A percentile compares a stretch with the other conserved stretches of the same genome.
phyloP scores from a whole-genome alignment of 345 rosid genomes.

The Toxicodendron radicans region DNA sequence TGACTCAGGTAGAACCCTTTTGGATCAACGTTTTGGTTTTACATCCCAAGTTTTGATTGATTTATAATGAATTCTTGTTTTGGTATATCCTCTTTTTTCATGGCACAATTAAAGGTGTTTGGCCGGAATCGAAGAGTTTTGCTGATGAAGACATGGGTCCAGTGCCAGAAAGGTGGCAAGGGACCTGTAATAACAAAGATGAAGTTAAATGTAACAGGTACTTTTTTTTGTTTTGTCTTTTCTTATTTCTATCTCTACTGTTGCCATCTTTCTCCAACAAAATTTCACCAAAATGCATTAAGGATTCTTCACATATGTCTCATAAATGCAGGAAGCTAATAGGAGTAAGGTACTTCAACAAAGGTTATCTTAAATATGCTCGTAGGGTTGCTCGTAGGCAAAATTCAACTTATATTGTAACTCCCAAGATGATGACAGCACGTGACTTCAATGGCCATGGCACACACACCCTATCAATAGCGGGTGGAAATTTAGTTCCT shows the following conservation, averaged over 20 bases:
- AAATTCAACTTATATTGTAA: background rate
- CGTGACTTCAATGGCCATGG: conserved; percentile 48
- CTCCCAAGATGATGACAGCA: background rate
- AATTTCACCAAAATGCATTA: no score
- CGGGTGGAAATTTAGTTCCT: conserved; percentile 36
- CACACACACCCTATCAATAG: conserved; percentile 47
- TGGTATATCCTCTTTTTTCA: background rate
- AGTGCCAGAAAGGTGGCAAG: conserved; percentile 32
- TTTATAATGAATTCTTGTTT: background rate
- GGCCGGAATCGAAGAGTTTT: conserved; percentile 43
- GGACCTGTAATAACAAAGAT: background rate
- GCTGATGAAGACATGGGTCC: conserved; percentile 33
- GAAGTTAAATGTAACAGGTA: no score
- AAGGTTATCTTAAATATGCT: conserved; percentile 13
- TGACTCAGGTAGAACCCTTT: conserved; percentile 43
- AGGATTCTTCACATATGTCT: no score
- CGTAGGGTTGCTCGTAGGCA: background rate
- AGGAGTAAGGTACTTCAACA: conserved; percentile 37
- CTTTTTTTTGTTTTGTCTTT: no score
- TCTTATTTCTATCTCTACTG: no score
- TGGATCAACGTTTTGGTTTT: background rate
- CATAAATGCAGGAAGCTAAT: conserved; percentile 41
- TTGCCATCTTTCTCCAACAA: no score
- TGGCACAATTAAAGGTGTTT: conserved; percentile 21
- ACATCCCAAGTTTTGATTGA: no score